Evolutionary conservation across 495 filamentous ascomycete species (phyloP), one percentile per base, ranked within the genome.

Genomic region (Aspergillus baeticus): DNA sequence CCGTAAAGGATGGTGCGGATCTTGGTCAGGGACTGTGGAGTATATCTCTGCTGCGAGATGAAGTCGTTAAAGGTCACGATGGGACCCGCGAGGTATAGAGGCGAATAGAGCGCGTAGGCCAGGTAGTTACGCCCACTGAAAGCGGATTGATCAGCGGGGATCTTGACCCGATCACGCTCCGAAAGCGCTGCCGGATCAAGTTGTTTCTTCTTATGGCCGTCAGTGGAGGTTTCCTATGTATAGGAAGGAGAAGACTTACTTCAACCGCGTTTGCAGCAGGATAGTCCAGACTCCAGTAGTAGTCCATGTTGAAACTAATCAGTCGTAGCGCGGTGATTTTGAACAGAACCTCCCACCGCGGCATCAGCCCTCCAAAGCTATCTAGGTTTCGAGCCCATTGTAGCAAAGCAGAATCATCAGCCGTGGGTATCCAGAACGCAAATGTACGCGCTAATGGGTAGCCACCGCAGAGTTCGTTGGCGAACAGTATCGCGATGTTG

Each of bases 31-130:
- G 78, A 89, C 17, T 85, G 78, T 1, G 90, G 70, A 10, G 82
- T 81, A 68, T 93, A 88, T 58, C 90, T 77, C 61, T 79, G 77
- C 68, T 99, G 94, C 14, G 92, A 90, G 50, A 96, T 88, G 76
- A 95, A 97, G 75, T 98, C 94, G 72, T 99, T 99, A 78, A 98
- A 99, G 22, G 92, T 97, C 51, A 98, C 62, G 62, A 99, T 96
- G 6, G 94, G 94, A 1, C 94, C 94, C 0, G 92, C 81, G 23
- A 99, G 80, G 67, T 96, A 99, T 1, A 99, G 80, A 0, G 94
- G 95, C 0, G 92, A 88, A 70, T 99, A 99, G 52, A 96, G 81
- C 37, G 84, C 71, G 69, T 97, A 98, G 26, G 88, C 90, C 43
- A 96, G 55, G 66, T 95, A 97, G 71, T 92, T 94, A 68, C 94